Conservation (phyloP, 306 rosid species). For the Casuarina cunninghamiana region DNA sequence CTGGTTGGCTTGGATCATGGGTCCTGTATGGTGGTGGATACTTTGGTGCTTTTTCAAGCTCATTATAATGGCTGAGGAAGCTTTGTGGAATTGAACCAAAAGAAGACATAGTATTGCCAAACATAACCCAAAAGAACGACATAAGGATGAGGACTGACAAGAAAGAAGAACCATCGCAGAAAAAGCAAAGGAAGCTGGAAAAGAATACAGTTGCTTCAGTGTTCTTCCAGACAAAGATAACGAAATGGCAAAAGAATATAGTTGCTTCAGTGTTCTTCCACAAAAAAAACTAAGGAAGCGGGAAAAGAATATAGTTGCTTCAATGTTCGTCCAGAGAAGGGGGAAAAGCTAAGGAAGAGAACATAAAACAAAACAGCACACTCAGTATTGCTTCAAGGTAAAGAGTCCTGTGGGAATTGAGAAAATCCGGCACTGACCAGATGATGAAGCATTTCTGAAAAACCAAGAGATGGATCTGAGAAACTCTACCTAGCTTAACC, state of each 20-base stretch:
- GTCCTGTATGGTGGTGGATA: constrained; percentile 42
- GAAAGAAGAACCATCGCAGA: constrained; percentile 43
- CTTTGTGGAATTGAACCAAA: constrained; percentile 38
- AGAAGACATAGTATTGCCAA: constrained; percentile 32
- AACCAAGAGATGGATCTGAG: neutral
- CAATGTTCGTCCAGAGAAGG: constrained; percentile 27
- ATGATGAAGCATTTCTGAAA: constrained; percentile 55
- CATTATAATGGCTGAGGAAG: constrained; percentile 54
- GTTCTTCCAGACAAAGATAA: too few species aligned
- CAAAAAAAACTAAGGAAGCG: too few species aligned
- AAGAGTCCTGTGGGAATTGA: constrained; percentile 82
- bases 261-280: constrained; percentile 44
- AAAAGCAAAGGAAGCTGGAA: constrained; percentile 24
- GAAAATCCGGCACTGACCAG: constrained; percentile 78
- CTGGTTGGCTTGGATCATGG: constrained; percentile 75
- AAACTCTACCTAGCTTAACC: constrained; percentile 3
- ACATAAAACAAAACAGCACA: constrained; percentile 45
- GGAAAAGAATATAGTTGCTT: constrained; percentile 49
- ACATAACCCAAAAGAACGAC: constrained; percentile 12
- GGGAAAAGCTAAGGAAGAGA: constrained; percentile 20
- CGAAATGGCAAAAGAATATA: constrained; percentile 24
- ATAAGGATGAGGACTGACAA: constrained; percentile 2
- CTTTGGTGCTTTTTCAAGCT: constrained; percentile 56
- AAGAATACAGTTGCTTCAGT: too few species aligned
- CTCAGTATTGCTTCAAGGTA: constrained; percentile 84